Evolutionary conservation across 352 stramenopile genomes (phyloP).

Genomic region (Globisporangium echinulatum): DNA sequence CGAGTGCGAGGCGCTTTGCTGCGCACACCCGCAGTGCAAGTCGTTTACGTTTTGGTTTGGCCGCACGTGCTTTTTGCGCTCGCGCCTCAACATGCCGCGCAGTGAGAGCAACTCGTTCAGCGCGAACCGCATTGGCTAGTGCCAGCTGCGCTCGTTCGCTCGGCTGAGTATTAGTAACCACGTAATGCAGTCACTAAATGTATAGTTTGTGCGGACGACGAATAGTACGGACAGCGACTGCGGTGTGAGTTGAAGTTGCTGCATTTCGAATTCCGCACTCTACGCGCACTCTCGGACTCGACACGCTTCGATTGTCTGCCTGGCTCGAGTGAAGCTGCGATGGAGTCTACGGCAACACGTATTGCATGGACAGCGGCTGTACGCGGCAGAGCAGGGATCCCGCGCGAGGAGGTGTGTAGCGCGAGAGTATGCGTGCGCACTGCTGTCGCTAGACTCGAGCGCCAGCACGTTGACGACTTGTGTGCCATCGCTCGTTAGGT

Average conservation of each 20-base stretch:
- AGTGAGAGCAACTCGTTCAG: slow-evolving; percentile 54
- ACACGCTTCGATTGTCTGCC: no score
- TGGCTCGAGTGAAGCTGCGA: no score
- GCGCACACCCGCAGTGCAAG: slow-evolving; percentile 42
- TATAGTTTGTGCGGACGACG: no score
- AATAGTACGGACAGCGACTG: no score
- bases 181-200: no score
- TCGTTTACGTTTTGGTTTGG: slow-evolving; percentile 72
- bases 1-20: slow-evolving; percentile 64
- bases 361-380: slow-evolving; percentile 9
- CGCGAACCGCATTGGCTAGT: slow-evolving; percentile 28
- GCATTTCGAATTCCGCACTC: neutral
- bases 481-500: slow-evolving; percentile 21
- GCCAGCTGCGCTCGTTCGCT: neutral
- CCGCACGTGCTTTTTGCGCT: slow-evolving; percentile 63
- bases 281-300: no score
- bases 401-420: slow-evolving; percentile 34
- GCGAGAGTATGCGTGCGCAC: neutral
- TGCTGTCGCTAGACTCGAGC: neutral
- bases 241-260: neutral
- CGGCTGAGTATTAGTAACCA: no score
- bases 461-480: neutral
- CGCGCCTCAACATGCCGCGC: slow-evolving; percentile 28
- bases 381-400: neutral
- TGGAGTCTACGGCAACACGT: neutral